Conservation (phyloP, 257 asterid genomes). For the Mitragyna speciosa region DNA sequence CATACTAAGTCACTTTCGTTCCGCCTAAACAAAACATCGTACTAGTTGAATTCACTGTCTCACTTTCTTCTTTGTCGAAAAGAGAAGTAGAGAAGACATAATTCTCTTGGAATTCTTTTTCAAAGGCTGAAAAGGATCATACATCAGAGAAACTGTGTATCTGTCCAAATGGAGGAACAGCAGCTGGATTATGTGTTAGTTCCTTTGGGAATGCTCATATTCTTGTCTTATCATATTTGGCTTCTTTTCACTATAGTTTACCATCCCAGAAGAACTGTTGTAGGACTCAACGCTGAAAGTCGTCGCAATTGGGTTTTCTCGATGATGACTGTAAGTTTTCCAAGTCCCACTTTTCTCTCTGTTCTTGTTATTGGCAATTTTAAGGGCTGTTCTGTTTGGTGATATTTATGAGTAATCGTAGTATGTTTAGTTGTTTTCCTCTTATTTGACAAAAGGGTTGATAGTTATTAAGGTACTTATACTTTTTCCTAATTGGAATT, state of each 20-base stretch:
- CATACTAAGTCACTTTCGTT: too few relatives aligned
- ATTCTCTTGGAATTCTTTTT: neutral
- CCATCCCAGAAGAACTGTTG: conserved; percentile 57
- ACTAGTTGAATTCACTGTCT: too few relatives aligned
- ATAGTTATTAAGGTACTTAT: neutral
- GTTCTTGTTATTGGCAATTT: neutral
- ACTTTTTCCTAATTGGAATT: neutral
- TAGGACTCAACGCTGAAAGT: conserved; percentile 70
- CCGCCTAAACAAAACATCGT: too few relatives aligned
- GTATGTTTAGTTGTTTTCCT: neutral
- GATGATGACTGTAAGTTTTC: conserved; percentile 65
- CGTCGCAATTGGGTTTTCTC: conserved; percentile 70
- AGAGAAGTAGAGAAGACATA: too few relatives aligned
- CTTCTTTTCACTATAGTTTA: conserved; percentile 49
- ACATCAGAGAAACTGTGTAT: neutral
- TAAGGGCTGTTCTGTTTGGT: neutral
- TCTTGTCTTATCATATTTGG: conserved; percentile 64
- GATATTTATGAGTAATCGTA: neutral
- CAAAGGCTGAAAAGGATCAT: neutral
- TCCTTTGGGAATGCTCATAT: conserved; percentile 59
- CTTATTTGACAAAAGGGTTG: neutral
- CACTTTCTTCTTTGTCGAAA: too few relatives aligned
- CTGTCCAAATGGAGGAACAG: conserved; percentile 47
- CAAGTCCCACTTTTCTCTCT: neutral
- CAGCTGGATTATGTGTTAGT: conserved; percentile 62